Evolutionary conservation across 371 early-diverging fungal species (phyloP), one percentile per base, ranked within the genome.

Genomic region (Encephalitozoon romaleae): DNA sequence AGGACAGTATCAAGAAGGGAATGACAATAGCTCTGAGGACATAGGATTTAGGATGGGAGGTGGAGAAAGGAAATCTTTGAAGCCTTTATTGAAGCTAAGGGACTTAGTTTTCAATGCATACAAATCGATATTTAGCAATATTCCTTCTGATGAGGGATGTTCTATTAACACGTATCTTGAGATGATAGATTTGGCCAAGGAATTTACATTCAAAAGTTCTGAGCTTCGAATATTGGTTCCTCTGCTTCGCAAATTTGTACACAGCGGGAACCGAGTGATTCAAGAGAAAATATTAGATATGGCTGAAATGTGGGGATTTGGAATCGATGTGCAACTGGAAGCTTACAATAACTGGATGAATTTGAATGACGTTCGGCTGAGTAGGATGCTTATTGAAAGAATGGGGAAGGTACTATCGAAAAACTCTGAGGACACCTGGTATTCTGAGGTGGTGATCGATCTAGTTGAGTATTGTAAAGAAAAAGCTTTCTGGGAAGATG

Each of bases 321-420:
- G n/a, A 59, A 34, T 34, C 2, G 59, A 59, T 18, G 34, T 32
- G 3, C 25, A 38, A n/a, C 12, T 59, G 9, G 59, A 59, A n/a
- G 59, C 32, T 1, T 59, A 59, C 38, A 32, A 34, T 34, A 12
- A 30, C 6, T 59, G 59, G 59, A 59, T 59, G 15, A 15, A 15
- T 0, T 30, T n/a, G 12, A 18, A 34, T 32, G 59, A 59, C 15
- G n/a, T 59, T 11, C 34, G n/a, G 11, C 28, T 59, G 59, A 18
- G 30, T 15, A 30, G 59, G 59, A 59, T 59, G 59, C 59, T 59
- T 15, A 59, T 59, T 34, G 59, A 34, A 34, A 59, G 59, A 15
- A 59, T 59, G 34, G 59, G 59, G 4, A 34, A 6, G 38, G 15
- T 59, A 4, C 38, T 59, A 21, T 30, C 34, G 6, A 30, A 15